Evolutionary conservation across 345 rosid species (phyloP).

Genomic region (Citropsis articulata): DNA sequence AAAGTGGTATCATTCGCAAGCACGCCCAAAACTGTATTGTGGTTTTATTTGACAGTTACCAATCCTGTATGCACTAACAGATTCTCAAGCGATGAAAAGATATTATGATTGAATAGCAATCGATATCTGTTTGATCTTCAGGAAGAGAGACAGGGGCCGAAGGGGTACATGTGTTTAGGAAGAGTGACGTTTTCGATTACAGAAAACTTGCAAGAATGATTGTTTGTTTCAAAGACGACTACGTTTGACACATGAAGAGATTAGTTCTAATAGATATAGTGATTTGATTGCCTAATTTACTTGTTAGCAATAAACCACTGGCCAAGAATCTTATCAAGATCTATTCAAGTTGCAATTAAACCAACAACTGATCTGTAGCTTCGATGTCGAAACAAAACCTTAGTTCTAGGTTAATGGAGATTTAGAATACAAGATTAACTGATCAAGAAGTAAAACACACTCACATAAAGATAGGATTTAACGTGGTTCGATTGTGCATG

Average conservation of each 20-base stretch:
- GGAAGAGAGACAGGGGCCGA: background rate
- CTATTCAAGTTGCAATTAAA: too few species aligned
- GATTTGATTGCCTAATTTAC: too few species aligned
- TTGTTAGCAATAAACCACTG: too few species aligned
- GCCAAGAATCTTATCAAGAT: too few species aligned
- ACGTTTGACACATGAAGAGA: conserved; percentile 34
- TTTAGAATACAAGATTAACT: too few species aligned
- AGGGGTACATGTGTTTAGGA: background rate
- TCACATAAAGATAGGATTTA: too few species aligned
- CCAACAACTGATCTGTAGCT: too few species aligned
- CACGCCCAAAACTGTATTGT: conserved; percentile 3
- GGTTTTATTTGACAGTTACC: background rate
- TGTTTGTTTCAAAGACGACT: background rate
- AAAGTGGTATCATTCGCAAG: too few species aligned
- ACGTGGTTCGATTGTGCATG: too few species aligned
- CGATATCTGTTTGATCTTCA: background rate
- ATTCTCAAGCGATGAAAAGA: background rate
- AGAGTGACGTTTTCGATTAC: conserved; percentile 27
- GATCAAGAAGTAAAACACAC: too few species aligned
- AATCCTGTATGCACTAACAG: conserved; percentile 9
- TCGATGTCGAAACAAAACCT: too few species aligned
- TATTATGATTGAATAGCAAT: conserved; percentile 28
- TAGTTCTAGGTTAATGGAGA: too few species aligned
- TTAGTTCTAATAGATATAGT: background rate
- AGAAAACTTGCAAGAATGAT: conserved; percentile 3